Evolutionary conservation across 2,329 filamentous ascomycete species (phyloP).

Genomic region (Didymella keratinophila): DNA sequence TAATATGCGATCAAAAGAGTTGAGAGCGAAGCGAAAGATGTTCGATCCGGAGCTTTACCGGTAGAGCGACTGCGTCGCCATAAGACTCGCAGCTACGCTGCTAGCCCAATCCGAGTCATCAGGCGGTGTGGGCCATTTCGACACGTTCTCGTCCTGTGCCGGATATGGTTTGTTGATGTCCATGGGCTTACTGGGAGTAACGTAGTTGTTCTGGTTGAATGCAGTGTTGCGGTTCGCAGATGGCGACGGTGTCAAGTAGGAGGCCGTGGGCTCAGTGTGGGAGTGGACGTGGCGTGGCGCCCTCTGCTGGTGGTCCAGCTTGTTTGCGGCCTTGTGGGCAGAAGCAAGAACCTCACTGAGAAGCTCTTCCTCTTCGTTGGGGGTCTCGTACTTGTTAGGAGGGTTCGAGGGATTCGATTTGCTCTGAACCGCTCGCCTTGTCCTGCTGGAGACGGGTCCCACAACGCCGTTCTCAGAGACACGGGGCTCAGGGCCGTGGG

Average conservation of each 20-base stretch:
- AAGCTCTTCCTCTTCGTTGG: slow-evolving; percentile 95
- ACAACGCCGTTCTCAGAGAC: slow-evolving; percentile 64
- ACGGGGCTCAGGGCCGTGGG: slow-evolving; percentile 56
- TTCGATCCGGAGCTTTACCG: slow-evolving; percentile 28
- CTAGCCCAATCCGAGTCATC: slow-evolving; percentile 94
- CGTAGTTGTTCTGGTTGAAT: slow-evolving; percentile 71
- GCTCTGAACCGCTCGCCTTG: slow-evolving; percentile 75
- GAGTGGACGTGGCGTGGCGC: slow-evolving; percentile 62
- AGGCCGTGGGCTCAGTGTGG: slow-evolving; percentile 65
- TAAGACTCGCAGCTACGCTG: slow-evolving; percentile 76
- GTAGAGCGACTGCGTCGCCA: slow-evolving; percentile 49
- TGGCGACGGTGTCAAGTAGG: slow-evolving; percentile 76
- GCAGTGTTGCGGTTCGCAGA: slow-evolving; percentile 84
- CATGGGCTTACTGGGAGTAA: slow-evolving; percentile 72
- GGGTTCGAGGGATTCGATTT: slow-evolving; percentile 78
- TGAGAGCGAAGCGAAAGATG: slow-evolving; percentile 18
- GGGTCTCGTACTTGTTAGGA: slow-evolving; percentile 87
- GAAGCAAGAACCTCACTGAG: slow-evolving; percentile 87
- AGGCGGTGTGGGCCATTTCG: slow-evolving; percentile 94
- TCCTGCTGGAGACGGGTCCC: slow-evolving; percentile 77
- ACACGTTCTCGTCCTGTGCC: slow-evolving; percentile 58
- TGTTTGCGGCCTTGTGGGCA: slow-evolving; percentile 76
- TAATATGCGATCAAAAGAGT: slow-evolving; percentile 30
- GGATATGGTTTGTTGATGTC: slow-evolving; percentile 61
- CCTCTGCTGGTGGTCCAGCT: slow-evolving; percentile 66